Percentiles rank a stretch among this genome's conserved stretches.
Evolutionary conservation across 768 basidiomycete species (phyloP).

Genomic region (Macrolepiota fuliginosa): DNA sequence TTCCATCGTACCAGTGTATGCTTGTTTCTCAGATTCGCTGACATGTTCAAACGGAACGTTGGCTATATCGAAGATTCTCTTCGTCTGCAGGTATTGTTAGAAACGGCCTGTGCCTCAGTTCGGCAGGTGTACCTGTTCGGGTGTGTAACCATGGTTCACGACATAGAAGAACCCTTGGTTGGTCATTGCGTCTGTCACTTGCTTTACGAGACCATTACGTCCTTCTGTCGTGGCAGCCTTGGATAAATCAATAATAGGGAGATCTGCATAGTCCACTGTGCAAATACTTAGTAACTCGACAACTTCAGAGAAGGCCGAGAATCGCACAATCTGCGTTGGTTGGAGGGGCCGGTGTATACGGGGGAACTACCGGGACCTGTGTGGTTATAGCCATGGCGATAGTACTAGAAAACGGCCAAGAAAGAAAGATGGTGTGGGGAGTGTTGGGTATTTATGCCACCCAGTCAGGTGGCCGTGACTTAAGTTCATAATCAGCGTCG

Average conservation of each 20-base stretch:
- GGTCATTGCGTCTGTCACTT: conserved; percentile 44
- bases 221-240: conserved; percentile 34
- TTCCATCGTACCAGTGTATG: conserved; percentile 35
- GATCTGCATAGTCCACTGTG: conserved; percentile 40
- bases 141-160: conserved; percentile 43
- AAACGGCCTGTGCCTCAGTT: not conserved
- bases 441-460: too few species aligned
- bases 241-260: conserved; percentile 52
- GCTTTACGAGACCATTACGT: conserved; percentile 32
- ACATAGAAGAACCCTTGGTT: conserved; percentile 47
- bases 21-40: conserved; percentile 38
- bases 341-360: conserved; percentile 19
- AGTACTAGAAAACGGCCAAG: not conserved
- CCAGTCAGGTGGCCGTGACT: too few species aligned
- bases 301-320: not conserved
- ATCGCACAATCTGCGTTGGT: conserved; percentile 19
- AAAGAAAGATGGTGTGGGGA: not conserved
- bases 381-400: not conserved
- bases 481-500: too few species aligned
- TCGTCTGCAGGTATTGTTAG: conserved; percentile 28
- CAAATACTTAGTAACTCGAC: not conserved
- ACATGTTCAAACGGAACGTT: conserved; percentile 43
- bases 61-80: conserved; percentile 48
- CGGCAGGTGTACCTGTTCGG: conserved; percentile 31
- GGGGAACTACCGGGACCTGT: conserved; percentile 9